These are phyloP conservation scores for Pichia paraexigua DNA, from an alignment of 805 yeast genomes.

Conservation along the genomic window DNA sequence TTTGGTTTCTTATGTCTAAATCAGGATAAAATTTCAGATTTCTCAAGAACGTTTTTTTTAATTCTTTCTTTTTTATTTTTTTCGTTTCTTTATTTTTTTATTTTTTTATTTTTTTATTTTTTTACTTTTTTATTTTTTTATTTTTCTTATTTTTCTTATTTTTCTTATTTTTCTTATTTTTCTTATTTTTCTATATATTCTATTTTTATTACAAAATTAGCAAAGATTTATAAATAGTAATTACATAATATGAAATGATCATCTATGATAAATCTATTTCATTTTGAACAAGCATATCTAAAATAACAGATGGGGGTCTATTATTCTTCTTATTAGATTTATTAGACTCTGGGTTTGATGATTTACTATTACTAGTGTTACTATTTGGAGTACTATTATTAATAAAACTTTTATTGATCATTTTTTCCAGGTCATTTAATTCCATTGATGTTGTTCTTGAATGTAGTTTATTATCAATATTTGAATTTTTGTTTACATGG, in stretches of 20 bases:
- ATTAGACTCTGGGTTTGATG: not conserved
- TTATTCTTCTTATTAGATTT: constrained; percentile 4
- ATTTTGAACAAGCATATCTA: constrained; percentile 30
- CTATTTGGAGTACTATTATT: not conserved
- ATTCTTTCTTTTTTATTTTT: too few species aligned
- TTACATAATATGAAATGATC: not conserved
- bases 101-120: too few species aligned
- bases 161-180: not conserved
- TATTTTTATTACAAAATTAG: not conserved
- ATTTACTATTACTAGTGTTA: not conserved
- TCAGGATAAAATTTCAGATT: not conserved
- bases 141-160: too few species aligned
- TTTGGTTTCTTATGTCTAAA: not conserved
- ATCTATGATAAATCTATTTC: constrained; percentile 3
- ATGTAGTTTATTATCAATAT: not conserved
- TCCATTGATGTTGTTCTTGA: constrained; percentile 7
- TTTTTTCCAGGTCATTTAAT: constrained; percentile 10
- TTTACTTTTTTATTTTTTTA: too few species aligned
- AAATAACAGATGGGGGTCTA: constrained; percentile 34
- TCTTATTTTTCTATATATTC: not conserved
- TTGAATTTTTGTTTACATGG: not conserved
- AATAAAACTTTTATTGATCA: constrained; percentile 9
- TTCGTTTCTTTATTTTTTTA: too few species aligned
- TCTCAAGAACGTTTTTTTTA: not conserved
- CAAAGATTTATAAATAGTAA: not conserved